A percentile compares a stretch with the other conserved stretches of the same genome.
These are phyloP conservation scores for Leptographium radiaticola DNA, from an alignment of 2,329 filamentous ascomycete species.

Conservation along the genomic window DNA sequence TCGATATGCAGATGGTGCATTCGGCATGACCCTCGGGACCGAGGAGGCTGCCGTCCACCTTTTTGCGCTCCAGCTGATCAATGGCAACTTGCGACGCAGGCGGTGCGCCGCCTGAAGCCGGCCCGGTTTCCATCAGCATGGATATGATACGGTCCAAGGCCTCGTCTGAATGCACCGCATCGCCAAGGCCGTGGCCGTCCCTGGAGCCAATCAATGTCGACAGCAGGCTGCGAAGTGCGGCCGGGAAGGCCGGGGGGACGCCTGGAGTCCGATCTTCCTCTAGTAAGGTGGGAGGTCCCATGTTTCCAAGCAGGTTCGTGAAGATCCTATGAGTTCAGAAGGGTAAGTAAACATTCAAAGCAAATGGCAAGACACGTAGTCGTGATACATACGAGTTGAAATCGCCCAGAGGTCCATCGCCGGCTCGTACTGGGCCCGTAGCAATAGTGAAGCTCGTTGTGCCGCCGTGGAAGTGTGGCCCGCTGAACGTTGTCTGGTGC, in stretches of 20 bases:
- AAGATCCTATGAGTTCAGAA: constrained; percentile 26
- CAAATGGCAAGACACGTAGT: background rate
- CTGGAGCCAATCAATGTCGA: constrained; percentile 39
- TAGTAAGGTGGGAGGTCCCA: constrained; percentile 16
- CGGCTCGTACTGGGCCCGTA: constrained; percentile 20
- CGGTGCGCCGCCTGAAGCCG: constrained; percentile 62
- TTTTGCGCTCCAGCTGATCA: constrained; percentile 55
- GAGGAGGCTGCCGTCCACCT: constrained; percentile 57
- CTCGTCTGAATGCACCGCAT: constrained; percentile 84
- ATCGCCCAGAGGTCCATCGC: constrained; percentile 10
- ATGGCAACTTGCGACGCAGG: constrained; percentile 71
- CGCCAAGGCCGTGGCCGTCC: constrained; percentile 45
- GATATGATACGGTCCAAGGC: constrained; percentile 81
- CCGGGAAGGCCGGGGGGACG: constrained; percentile 18
- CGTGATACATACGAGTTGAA: constrained; percentile 35
- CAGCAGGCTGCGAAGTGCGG: constrained; percentile 39
- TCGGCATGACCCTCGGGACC: constrained; percentile 55
- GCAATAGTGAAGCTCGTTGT: constrained; percentile 36
- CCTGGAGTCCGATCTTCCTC: constrained; percentile 12
- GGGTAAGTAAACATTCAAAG: too few species aligned
- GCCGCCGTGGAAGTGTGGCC: constrained; percentile 23
- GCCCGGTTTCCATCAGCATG: constrained; percentile 74
- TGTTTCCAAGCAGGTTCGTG: constrained; percentile 26
- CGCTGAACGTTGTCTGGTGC: constrained; percentile 24
- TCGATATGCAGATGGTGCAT: constrained; percentile 92